These are phyloP conservation scores for Vigna hirtella DNA, from an alignment of 306 rosid genomes.

Conservation along the genomic window DNA sequence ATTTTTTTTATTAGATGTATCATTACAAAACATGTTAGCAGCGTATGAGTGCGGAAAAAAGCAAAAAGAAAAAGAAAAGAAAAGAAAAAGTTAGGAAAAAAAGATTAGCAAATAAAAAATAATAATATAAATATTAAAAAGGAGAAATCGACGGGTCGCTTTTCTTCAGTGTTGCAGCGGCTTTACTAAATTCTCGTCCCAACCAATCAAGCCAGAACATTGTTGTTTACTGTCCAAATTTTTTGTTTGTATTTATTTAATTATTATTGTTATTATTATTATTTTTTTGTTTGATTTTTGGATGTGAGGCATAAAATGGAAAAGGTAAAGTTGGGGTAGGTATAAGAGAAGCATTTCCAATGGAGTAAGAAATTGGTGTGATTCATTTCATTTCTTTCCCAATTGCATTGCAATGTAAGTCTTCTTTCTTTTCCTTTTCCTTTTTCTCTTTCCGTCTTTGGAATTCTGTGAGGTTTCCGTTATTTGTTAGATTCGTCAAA, in stretches of 20 bases:
- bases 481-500: conserved; percentile 40
- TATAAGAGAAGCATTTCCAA: conserved; percentile 25
- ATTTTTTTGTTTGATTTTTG: neutral
- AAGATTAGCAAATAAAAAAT: neutral
- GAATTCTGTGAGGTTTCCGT: conserved; percentile 42
- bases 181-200: conserved; percentile 58
- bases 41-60: neutral
- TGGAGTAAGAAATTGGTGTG: neutral
- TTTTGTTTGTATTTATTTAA: neutral
- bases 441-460: conserved; percentile 25
- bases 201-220: conserved; percentile 47
- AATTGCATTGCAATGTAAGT: conserved; percentile 51
- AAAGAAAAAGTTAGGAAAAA: neutral
- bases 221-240: conserved; percentile 25
- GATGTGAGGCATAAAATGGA: neutral
- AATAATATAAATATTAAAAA: neutral
- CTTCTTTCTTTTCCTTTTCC: conserved; percentile 36
- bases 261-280: neutral
- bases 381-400: conserved; percentile 37
- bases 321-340: conserved; percentile 43
- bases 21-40: conserved; percentile 35
- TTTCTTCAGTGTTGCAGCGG: conserved; percentile 46
- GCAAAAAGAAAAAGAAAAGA: neutral
- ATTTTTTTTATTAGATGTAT: neutral
- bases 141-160: conserved; percentile 42